Conservation (phyloP, 1,284 basidiomycete species). For the Moesziomyces parantarcticus region DNA sequence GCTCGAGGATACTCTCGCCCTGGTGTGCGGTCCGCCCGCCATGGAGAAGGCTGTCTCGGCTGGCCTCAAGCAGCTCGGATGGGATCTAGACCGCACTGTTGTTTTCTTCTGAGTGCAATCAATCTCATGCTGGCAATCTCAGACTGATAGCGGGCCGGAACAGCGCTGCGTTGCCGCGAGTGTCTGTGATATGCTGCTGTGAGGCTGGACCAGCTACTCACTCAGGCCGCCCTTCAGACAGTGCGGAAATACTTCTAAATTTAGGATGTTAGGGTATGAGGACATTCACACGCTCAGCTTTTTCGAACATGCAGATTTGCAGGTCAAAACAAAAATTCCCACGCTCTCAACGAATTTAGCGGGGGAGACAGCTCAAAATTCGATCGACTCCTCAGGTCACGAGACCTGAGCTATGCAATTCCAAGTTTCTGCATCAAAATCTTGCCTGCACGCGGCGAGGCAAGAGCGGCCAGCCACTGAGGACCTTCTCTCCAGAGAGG, state of each 20-base stretch:
- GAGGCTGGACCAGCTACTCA: no score
- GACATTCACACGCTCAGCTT: no score
- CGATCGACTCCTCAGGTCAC: neutral
- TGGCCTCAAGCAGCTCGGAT: slow-evolving; percentile 52
- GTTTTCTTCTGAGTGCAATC: slow-evolving; percentile 54
- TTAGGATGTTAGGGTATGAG: no score
- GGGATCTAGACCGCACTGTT: slow-evolving; percentile 56
- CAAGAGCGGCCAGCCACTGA: neutral
- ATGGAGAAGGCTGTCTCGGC: slow-evolving; percentile 65
- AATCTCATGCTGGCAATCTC: no score
- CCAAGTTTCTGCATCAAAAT: no score
- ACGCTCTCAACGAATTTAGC: slow-evolving; percentile 4
- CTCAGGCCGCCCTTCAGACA: no score
- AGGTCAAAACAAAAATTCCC: slow-evolving; percentile 24
- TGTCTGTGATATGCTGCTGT: no score
- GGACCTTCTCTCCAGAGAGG: no score
- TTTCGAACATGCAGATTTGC: neutral
- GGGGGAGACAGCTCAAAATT: slow-evolving; percentile 1
- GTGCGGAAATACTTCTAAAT: neutral
- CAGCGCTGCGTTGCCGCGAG: no score
- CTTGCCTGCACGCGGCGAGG: neutral
- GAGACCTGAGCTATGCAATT: no score
- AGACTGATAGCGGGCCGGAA: no score
- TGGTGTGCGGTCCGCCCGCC: slow-evolving; percentile 74
- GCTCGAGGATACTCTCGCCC: slow-evolving; percentile 68